These are phyloP conservation scores for Clavispora santaluciae DNA, from an alignment of 805 yeast species.

Conservation along the genomic window DNA sequence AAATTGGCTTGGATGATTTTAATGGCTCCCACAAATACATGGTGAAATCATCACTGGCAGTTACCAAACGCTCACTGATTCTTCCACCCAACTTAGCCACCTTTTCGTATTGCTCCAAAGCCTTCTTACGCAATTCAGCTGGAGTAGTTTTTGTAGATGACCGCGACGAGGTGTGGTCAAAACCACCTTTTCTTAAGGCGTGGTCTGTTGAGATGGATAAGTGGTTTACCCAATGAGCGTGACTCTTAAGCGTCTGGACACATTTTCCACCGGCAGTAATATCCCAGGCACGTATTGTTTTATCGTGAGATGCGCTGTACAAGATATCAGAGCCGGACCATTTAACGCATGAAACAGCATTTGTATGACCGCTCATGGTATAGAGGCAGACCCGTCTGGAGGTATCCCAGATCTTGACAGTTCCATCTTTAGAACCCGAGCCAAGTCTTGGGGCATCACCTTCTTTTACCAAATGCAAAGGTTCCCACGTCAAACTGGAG, in stretches of 20 bases:
- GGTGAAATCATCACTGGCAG: conserved; percentile 96
- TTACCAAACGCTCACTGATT: conserved; percentile 71
- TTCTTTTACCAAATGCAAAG: conserved; percentile 68
- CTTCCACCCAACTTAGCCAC: conserved; percentile 56
- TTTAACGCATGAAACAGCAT: conserved; percentile 89
- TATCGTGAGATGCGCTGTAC: conserved; percentile 91
- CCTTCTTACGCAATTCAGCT: conserved; percentile 40
- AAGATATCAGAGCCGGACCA: conserved; percentile 91
- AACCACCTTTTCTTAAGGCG: conserved; percentile 82
- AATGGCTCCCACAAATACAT: conserved; percentile 97
- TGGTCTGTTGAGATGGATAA: conserved; percentile 87
- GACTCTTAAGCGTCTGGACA: conserved; percentile 74
- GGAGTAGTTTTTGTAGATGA: conserved; percentile 13
- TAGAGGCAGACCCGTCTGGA: conserved; percentile 57
- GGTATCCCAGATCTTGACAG: conserved; percentile 86
- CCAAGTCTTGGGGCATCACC: conserved; percentile 70
- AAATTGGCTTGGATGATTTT: conserved; percentile 72
- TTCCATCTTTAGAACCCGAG: conserved; percentile 88
- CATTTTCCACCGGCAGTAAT: conserved; percentile 67
- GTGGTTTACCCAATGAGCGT: conserved; percentile 98
- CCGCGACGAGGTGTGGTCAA: conserved; percentile 61
- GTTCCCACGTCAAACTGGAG: conserved; percentile 90
- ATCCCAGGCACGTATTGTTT: conserved; percentile 91
- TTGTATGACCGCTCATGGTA: conserved; percentile 82
- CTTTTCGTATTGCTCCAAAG: conserved; percentile 57